phyloP scores from a whole-genome alignment of 176 grass and related monocot genomes.

The Olyra latifolia region DNA sequence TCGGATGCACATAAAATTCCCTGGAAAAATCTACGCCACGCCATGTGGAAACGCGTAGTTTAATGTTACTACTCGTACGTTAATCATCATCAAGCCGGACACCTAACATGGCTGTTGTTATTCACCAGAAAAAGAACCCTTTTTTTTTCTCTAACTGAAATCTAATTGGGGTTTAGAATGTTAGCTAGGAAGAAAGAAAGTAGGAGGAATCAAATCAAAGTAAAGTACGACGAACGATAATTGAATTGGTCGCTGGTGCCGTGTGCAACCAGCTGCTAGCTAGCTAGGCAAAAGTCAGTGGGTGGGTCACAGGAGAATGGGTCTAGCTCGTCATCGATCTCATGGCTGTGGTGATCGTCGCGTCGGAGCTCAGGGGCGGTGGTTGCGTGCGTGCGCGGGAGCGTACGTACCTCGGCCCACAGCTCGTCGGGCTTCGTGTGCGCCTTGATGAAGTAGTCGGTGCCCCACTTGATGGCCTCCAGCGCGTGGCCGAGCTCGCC shows the following conservation, averaged over 20 bases:
- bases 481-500: conserved; percentile 67
- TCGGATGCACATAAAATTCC: not conserved
- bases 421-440: conserved; percentile 71
- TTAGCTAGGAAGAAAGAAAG: not conserved
- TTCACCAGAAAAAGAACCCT: conserved; percentile 20
- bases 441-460: conserved; percentile 91
- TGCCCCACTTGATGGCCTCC: conserved; percentile 86
- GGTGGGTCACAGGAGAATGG: not conserved
- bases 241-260: conserved; percentile 35
- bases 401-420: conserved; percentile 78
- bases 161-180: conserved; percentile 19
- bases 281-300: not conserved
- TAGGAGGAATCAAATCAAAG: not conserved
- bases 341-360: not conserved
- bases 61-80: conserved; percentile 28
- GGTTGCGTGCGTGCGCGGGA: not conserved
- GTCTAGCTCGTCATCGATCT: not conserved
- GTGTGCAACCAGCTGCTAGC: conserved; percentile 34
- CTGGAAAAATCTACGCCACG: not conserved
- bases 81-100: conserved; percentile 27
- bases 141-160: not conserved
- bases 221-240: conserved; percentile 9
- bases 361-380: not conserved
- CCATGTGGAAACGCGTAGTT: conserved; percentile 38
- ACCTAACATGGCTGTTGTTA: conserved; percentile 46